Evolutionary conservation across 2,329 filamentous ascomycete species (phyloP).

Genomic region (Aureobasidium zeae): DNA sequence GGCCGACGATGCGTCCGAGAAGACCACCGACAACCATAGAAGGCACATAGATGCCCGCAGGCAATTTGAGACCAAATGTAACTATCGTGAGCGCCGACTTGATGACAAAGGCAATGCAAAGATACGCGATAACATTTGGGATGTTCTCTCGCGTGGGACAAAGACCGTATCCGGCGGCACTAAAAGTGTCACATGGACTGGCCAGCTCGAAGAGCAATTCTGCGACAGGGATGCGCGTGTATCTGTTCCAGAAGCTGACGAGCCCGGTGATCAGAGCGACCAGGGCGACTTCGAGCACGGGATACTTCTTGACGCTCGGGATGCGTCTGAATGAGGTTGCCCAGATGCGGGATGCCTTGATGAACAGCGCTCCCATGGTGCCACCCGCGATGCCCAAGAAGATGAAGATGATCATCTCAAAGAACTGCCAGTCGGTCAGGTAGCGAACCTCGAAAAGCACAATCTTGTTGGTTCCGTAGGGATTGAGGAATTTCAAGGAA

Average conservation of each 20-base stretch:
- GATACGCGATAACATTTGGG: conserved; percentile 60
- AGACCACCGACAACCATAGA: conserved; percentile 97
- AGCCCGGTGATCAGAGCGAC: conserved; percentile 79
- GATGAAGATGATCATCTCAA: conserved; percentile 78
- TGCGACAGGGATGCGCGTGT: conserved; percentile 81
- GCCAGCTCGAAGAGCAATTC: conserved; percentile 86
- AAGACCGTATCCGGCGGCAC: conserved; percentile 59
- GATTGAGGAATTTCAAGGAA: conserved; percentile 88
- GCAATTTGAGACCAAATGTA: conserved; percentile 93
- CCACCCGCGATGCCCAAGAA: conserved; percentile 81
- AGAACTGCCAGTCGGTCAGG: conserved; percentile 81
- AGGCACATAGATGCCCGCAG: conserved; percentile 93
- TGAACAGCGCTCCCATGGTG: conserved; percentile 79
- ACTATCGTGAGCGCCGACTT: conserved; percentile 82
- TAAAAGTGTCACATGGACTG: conserved; percentile 70
- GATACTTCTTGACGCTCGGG: conserved; percentile 67
- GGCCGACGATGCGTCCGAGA: conserved; percentile 79
- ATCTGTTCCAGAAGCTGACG: conserved; percentile 84
- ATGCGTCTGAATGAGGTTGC: conserved; percentile 80
- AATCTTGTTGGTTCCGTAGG: conserved; percentile 92
- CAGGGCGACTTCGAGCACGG: conserved; percentile 76
- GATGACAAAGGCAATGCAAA: conserved; percentile 73
- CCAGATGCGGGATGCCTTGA: conserved; percentile 89
- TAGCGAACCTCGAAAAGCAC: conserved; percentile 95
- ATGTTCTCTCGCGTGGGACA: conserved; percentile 73